Evolutionary conservation across 2,329 filamentous ascomycete genomes (phyloP).

Genomic region (Thermomyces lanuginosus): DNA sequence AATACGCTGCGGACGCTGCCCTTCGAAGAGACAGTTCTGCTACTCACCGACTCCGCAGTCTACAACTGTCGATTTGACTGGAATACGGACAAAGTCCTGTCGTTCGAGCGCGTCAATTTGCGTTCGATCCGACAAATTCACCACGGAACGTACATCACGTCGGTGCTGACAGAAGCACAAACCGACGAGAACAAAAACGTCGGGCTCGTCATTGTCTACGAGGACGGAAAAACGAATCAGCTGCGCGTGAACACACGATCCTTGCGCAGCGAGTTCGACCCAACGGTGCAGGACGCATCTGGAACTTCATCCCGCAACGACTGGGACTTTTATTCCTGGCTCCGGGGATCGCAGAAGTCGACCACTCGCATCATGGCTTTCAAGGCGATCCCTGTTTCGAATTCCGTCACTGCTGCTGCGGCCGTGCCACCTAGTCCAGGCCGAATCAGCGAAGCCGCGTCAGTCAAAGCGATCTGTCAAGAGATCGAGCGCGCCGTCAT

Average conservation of each 20-base stretch:
- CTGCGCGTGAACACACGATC: constrained; percentile 74
- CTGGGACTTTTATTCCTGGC: constrained; percentile 28
- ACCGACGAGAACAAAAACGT: constrained; percentile 66
- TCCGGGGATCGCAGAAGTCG: constrained; percentile 15
- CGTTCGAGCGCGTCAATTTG: constrained; percentile 73
- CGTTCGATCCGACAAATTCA: constrained; percentile 56
- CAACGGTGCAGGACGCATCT: constrained; percentile 15
- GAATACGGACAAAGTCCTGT: constrained; percentile 84
- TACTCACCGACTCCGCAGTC: constrained; percentile 69
- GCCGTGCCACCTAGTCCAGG: no score
- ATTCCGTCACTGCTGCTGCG: constrained; percentile 12
- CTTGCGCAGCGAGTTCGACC: constrained; percentile 42
- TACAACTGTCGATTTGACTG: constrained; percentile 90
- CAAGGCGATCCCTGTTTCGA: constrained; percentile 26
- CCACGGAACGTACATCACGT: constrained; percentile 79
- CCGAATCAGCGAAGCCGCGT: constrained; percentile 36
- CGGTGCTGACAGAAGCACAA: constrained; percentile 61
- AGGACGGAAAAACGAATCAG: constrained; percentile 52
- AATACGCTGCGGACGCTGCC: constrained; percentile 54
- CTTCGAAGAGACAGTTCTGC: constrained; percentile 74
- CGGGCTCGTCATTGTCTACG: constrained; percentile 66
- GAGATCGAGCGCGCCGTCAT: constrained; percentile 58
- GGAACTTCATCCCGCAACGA: constrained; percentile 17
- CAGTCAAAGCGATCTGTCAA: constrained; percentile 49
- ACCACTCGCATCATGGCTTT: constrained; percentile 25